A percentile compares a stretch with the other conserved stretches of the same genome.
phyloP scores from a whole-genome alignment of 148 eudicot species.

The Amaranthus cruentus region DNA sequence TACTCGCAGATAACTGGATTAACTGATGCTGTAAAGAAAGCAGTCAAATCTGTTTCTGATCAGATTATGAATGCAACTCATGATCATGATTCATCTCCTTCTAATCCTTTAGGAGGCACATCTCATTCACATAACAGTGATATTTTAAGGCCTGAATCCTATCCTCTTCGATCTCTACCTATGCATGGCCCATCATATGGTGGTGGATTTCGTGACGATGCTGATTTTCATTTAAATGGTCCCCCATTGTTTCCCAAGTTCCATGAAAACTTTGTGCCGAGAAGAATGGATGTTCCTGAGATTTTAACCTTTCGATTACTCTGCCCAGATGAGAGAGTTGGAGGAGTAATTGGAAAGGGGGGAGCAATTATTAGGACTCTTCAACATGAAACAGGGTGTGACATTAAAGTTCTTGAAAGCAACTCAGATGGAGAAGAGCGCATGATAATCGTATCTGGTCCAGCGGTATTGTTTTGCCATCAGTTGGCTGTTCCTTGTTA shows the following conservation, averaged over 20 bases:
- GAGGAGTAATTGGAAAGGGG: conserved; percentile 92
- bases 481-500: conserved; percentile 3
- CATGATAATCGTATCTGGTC: conserved; percentile 76
- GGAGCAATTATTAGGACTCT: conserved; percentile 65
- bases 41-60: conserved; percentile 62
- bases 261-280: conserved; percentile 40
- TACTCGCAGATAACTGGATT: conserved; percentile 65
- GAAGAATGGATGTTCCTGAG: conserved; percentile 46
- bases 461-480: conserved; percentile 55
- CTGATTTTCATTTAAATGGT: conserved; percentile 24
- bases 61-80: conserved; percentile 44
- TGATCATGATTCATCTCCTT: conserved; percentile 48
- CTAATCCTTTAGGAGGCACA: conserved; percentile 34
- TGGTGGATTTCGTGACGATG: conserved; percentile 45
- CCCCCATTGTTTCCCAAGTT: conserved; percentile 29
- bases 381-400: conserved; percentile 89
- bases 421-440: conserved; percentile 67
- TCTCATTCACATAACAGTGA: conserved; percentile 38
- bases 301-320: conserved; percentile 56
- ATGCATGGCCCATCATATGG: conserved; percentile 38
- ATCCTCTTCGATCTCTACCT: conserved; percentile 31
- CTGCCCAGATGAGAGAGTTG: conserved; percentile 78
- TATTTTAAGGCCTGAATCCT: conserved; percentile 39
- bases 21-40: conserved; percentile 63
- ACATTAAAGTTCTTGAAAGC: conserved; percentile 71